These are phyloP conservation scores for Gremmenia infestans DNA, from an alignment of 2,329 filamentous ascomycete genomes.

Conservation along the genomic window DNA sequence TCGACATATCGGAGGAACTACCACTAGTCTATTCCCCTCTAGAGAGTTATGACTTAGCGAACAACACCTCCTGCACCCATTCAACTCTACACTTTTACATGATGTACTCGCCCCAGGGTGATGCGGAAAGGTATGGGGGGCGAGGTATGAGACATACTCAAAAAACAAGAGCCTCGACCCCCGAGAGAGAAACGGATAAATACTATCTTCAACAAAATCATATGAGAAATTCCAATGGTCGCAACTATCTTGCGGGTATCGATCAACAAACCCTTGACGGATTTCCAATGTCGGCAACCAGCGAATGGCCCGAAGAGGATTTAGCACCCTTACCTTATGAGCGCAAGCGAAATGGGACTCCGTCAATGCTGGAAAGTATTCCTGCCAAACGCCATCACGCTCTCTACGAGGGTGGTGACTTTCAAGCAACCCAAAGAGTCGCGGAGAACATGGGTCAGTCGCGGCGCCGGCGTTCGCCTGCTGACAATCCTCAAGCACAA, in stretches of 20 bases:
- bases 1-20: too few species aligned
- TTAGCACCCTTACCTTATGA: background rate
- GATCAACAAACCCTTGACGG: background rate
- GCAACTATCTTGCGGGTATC: background rate
- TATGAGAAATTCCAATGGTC: background rate
- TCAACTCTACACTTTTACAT: background rate
- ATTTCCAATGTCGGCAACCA: background rate
- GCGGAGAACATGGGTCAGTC: background rate
- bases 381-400: slow-evolving; percentile 3
- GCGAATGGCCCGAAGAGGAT: background rate
- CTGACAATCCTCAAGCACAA: too few species aligned
- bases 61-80: background rate
- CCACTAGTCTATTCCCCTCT: too few species aligned
- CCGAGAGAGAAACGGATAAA: background rate
- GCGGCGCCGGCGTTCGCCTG: background rate
- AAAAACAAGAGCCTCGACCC: background rate
- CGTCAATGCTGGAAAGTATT: slow-evolving; percentile 30
- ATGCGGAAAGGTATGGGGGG: background rate
- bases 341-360: slow-evolving; percentile 41
- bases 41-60: too few species aligned
- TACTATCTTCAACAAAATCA: background rate
- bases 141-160: background rate
- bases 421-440: background rate
- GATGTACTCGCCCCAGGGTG: background rate
- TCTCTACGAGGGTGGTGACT: slow-evolving; percentile 17